phyloP scores from a whole-genome alignment of 1,284 basidiomycete genomes.

The Tylopilus sp. region DNA sequence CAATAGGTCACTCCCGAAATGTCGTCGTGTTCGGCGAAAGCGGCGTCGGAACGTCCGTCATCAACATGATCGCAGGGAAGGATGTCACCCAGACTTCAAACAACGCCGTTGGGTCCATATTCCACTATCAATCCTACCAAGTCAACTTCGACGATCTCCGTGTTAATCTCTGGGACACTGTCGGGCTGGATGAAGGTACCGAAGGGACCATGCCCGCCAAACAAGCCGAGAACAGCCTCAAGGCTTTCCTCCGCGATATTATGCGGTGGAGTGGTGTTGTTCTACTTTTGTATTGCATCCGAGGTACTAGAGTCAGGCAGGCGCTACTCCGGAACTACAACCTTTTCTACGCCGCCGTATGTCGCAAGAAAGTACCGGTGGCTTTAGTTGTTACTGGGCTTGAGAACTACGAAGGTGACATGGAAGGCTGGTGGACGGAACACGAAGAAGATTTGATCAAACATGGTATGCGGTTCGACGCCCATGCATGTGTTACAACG shows the following conservation, averaged over 20 bases:
- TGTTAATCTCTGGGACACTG: slow-evolving; percentile 44
- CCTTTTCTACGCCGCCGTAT: slow-evolving; percentile 42
- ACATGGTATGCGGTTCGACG: slow-evolving; percentile 42
- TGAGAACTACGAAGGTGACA: slow-evolving; percentile 44
- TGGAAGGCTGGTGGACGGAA: slow-evolving; percentile 46
- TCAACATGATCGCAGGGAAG: slow-evolving; percentile 40
- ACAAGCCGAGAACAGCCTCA: slow-evolving; percentile 37
- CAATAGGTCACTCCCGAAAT: slow-evolving; percentile 29
- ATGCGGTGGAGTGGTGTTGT: slow-evolving; percentile 37
- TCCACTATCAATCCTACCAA: slow-evolving; percentile 27
- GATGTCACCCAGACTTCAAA: slow-evolving; percentile 37
- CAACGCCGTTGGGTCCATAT: slow-evolving; percentile 40
- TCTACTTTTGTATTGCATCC: slow-evolving; percentile 47
- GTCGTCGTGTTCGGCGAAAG: slow-evolving; percentile 43
- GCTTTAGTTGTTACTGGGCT: slow-evolving; percentile 47
- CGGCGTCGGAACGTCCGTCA: slow-evolving; percentile 45
- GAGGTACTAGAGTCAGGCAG: slow-evolving; percentile 41
- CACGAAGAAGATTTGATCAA: slow-evolving; percentile 39
- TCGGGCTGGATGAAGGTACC: slow-evolving; percentile 40
- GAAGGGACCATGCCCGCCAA: slow-evolving; percentile 34
- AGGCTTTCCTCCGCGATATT: slow-evolving; percentile 38
- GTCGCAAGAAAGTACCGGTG: slow-evolving; percentile 43
- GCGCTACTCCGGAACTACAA: slow-evolving; percentile 42
- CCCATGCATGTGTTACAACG: slow-evolving; percentile 44
- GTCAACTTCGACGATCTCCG: slow-evolving; percentile 24